Evolutionary conservation across 2,329 filamentous ascomycete species (phyloP), one percentile per base, ranked within the genome.

Genomic region (Teratosphaeria nubilosa): DNA sequence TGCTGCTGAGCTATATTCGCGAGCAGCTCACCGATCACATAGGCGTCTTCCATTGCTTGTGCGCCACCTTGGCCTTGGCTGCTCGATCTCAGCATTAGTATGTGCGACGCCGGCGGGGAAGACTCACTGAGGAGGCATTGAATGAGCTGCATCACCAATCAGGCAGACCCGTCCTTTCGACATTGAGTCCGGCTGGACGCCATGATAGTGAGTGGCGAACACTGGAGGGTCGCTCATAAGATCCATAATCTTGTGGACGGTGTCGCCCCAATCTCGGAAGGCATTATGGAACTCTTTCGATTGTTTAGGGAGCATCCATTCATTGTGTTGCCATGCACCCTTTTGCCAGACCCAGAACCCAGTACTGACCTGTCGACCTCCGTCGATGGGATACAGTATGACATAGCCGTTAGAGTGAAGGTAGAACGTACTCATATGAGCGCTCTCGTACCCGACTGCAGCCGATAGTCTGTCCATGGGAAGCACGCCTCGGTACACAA

Each of bases 131-230:
- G 85, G 84, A 78, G 86, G 64, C 74, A 81, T 78, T 1, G 84
- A 83, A 66, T 87, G 85, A 2, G 78, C 85, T 5, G 85, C 85
- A 67, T 89, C 86, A 2, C 86, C 86, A 4, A 88, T 69, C 0
- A 88, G 70, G 53, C 81, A 83, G 0, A 80, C 78, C 31, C 70
- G 75, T 13, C 70, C 73, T 62, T 80, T 79, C 37, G 75, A 41
- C 30, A 63, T 63, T 5, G 54, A 50, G 0, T 62, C 56, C 7
- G 67, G 66, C 31, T 67, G 64, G 7, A 54, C 34, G n/a, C 50
- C 34, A 59, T 80, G 75, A 55, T 80, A 71, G 64, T 78, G 79
- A 0, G 79, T 61, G 1, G 74, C 77, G 76, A 77, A 80, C 16
- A 78, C 68, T 53, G 66, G 76, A 5, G 76, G 74, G 14, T 79